A percentile compares a stretch with the other conserved stretches of the same genome.
Conservation (phyloP, 2,329 filamentous ascomycete genomes). For the Hypoxylon sp. region DNA sequence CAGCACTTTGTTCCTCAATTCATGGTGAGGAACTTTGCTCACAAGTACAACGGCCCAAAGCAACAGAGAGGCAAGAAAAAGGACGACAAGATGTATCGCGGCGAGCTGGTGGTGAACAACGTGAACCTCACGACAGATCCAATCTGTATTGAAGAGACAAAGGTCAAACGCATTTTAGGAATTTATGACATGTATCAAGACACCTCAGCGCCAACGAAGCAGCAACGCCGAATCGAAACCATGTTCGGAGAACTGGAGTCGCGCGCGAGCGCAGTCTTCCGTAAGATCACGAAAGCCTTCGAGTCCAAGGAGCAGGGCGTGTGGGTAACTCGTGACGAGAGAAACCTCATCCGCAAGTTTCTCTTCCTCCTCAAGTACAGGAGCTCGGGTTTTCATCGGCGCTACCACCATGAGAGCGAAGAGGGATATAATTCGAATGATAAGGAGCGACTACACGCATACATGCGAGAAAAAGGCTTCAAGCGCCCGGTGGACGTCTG, state of each 20-base stretch:
- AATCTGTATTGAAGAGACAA: conserved; percentile 36
- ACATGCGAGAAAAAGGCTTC: conserved; percentile 44
- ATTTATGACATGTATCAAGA: conserved; percentile 47
- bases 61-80: conserved; percentile 27
- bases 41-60: conserved; percentile 30
- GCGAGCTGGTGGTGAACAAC: conserved; percentile 45
- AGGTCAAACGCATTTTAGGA: conserved; percentile 43
- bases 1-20: conserved; percentile 44
- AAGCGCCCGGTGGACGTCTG: conserved; percentile 47
- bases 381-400: conserved; percentile 49
- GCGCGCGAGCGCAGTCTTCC: conserved; percentile 34
- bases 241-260: conserved; percentile 45
- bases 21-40: conserved; percentile 40
- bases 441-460: conserved; percentile 36
- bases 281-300: conserved; percentile 37
- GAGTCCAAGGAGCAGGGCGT: conserved; percentile 20
- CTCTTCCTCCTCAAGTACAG: conserved; percentile 61
- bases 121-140: conserved; percentile 39
- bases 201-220: conserved; percentile 29
- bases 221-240: conserved; percentile 43
- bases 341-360: conserved; percentile 57
- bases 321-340: conserved; percentile 40
- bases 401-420: conserved; percentile 48
- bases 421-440: conserved; percentile 51
- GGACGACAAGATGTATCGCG: conserved; percentile 30